Evolutionary conservation across 371 early-diverging fungal species (phyloP), one percentile per base, ranked within the genome.

Genomic region (Lichtheimia corymbifera): DNA sequence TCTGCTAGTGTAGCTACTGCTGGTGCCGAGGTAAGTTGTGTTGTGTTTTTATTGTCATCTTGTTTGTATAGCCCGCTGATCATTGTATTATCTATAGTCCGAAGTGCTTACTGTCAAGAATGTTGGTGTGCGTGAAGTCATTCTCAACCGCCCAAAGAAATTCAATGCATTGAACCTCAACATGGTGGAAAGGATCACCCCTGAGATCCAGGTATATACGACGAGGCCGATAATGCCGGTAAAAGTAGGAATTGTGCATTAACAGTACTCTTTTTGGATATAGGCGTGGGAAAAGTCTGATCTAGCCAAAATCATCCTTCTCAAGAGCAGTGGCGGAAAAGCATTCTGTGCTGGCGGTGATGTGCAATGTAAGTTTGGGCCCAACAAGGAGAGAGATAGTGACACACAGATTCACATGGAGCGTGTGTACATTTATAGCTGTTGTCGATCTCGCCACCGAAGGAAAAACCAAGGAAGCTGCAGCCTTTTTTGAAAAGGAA

Each of bases 301-400:
- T 54, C 77, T 92, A 43, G 89, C 91, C 64, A 95, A 94, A 71
- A 87, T 95, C 41, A 89, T 97, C 61, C 77, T 97, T 43, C 65
- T 97, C 54, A 91, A 91, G 66, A 84, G 87, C 7, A 82, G 80
- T 53, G 92, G 90, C 59, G 84, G 83, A 40, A 66, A 83, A 83
- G 97, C 93, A 2, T 97, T 97, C 72, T 99, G 98, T 73, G 95
- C 98, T 24, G 98, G 99, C 30, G 99, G 98, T 40, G 99, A 99
- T 71, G 95, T 99, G 6, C 93, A 92, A 69, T 70, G 86, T 89
- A 78, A 67, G 64, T 59, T 20, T 50, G 14, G 15, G n/a, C 2
- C 5, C 35, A 22, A 22, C 35, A 11, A 28, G 28, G 27, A 15
- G 42, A 14, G 22, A n/a, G 7, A 20, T 14, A 15, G 24, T 41